phyloP scores from a whole-genome alignment of 345 rosid genomes.

The Orychophragmus violaceus region DNA sequence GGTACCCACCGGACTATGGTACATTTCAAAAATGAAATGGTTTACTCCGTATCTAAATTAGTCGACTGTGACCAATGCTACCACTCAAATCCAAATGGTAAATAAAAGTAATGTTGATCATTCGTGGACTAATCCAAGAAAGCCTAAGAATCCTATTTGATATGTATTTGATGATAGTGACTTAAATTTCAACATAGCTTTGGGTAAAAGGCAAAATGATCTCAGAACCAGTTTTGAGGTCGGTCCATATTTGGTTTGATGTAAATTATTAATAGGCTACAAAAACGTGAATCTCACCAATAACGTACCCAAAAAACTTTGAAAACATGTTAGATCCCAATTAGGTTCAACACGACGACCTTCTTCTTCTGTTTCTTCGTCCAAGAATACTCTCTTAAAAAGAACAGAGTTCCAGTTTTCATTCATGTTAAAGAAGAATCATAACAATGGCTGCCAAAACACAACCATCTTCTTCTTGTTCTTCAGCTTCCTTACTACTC shows the following conservation, averaged over 20 bases:
- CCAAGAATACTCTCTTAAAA: slow-evolving; percentile 16
- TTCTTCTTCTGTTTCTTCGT: neutral
- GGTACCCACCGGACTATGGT: too few relatives aligned
- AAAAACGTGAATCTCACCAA: slow-evolving; percentile 27
- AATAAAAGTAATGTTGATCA: too few relatives aligned
- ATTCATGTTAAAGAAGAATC: slow-evolving; percentile 13
- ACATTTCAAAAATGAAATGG: too few relatives aligned
- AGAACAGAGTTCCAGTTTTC: neutral
- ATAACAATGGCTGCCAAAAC: slow-evolving; percentile 30
- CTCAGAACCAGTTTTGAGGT: neutral
- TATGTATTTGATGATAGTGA: neutral
- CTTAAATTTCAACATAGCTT: neutral
- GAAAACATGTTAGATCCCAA: slow-evolving; percentile 17
- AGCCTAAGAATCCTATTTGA: neutral
- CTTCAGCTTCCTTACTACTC: neutral
- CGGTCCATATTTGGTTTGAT: slow-evolving; percentile 14
- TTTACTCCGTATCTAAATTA: too few relatives aligned
- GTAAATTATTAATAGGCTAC: neutral
- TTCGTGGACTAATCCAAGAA: too few relatives aligned
- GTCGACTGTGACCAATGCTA: too few relatives aligned
- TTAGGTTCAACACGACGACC: slow-evolving; percentile 28
- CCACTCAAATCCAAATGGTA: too few relatives aligned
- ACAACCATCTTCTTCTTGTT: slow-evolving; percentile 19
- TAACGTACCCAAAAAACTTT: slow-evolving; percentile 7
- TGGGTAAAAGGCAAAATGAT: neutral